Evolutionary conservation across 164 flowering plant genomes (phyloP).

Genomic region (Kalanchoe fedtschenkoi): DNA sequence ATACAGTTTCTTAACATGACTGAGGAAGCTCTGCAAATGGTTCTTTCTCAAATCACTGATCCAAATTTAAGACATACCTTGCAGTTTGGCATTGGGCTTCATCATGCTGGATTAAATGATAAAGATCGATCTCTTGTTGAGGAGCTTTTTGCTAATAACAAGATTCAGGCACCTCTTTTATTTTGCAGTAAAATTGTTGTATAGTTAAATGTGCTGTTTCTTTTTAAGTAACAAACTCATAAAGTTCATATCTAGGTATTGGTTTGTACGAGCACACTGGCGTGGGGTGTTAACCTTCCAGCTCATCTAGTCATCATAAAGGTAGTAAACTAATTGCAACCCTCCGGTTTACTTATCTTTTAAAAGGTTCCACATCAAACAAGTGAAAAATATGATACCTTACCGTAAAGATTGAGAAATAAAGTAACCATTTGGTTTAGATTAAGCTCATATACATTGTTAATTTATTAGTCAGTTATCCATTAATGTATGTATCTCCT

Average conservation of each 20-base stretch:
- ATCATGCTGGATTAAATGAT: slow-evolving; percentile 96
- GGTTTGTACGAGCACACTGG: slow-evolving; percentile 95
- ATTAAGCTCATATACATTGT: background rate
- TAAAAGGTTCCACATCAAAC: background rate
- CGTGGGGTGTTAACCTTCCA: slow-evolving; percentile 99
- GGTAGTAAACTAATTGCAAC: slow-evolving; percentile 29
- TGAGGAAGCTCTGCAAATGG: slow-evolving; percentile 82
- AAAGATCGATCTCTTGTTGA: slow-evolving; percentile 87
- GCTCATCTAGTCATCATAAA: slow-evolving; percentile 96
- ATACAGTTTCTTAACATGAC: slow-evolving; percentile 70
- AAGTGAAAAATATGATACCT: background rate
- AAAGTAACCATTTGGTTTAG: too few relatives aligned
- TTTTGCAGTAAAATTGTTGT: background rate
- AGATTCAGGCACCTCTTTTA: slow-evolving; percentile 60
- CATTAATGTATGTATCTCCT: background rate
- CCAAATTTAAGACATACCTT: slow-evolving; percentile 84
- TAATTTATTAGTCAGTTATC: background rate
- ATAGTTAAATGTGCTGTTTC: background rate
- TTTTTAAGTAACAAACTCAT: background rate
- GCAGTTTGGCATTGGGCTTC: slow-evolving; percentile 95
- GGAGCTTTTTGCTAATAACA: slow-evolving; percentile 89
- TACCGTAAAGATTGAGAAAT: background rate
- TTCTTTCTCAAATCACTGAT: slow-evolving; percentile 87
- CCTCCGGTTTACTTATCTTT: background rate
- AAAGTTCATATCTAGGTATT: slow-evolving; percentile 40